Evolutionary conservation across 2,329 filamentous ascomycete species (phyloP), one percentile per base, ranked within the genome.

Genomic region (Ceratocystis variospora): DNA sequence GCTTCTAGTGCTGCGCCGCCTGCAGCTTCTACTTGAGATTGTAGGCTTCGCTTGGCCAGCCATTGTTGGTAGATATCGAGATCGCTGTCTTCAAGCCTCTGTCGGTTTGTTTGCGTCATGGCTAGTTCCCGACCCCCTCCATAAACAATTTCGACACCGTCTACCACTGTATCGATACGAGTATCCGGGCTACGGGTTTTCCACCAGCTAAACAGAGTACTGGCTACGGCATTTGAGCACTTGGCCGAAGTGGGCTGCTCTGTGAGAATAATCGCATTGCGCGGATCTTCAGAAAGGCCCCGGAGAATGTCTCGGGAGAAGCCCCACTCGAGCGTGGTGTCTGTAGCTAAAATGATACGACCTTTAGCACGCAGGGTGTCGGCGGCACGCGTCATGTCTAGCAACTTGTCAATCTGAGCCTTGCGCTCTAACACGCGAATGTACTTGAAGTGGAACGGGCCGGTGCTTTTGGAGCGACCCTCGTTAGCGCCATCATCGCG

Each of bases 261-360:
- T 0, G 93, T 96, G 55, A 99, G 76, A 64, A 99, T 85, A 45
- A 99, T 83, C 59, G 97, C 78, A 73, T 96, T 99, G 53, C 86
- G 85, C 1, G 87, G 78, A 70, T 95, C 88, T 67, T 83, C 81
- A 0, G 90, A 90, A 66, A 99, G 80, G 8, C 81, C 81, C 69
- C 83, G 85, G 62, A 99, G 77, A 0, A 92, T 80, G 64, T 93
- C 86, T 71, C 88, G 90, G 0, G 94, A 95, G 72, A 96, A 96
- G 0, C 94, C 94, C 94, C 94, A 99, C 71, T 96, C 90, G 22
- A 97, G 77, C 37, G 89, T 95, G 2, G 86, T 83, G 73, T 97
- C 93, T 71, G 90, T 96, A 2, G 94, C 92, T 66, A 99, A 79
- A 63, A 99, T 94, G 17, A 99, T 91, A 64, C 86, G 83, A 5